These are phyloP conservation scores for Simplicillium sp. DNA, from an alignment of 2,329 filamentous ascomycete species.

Conservation along the genomic window DNA sequence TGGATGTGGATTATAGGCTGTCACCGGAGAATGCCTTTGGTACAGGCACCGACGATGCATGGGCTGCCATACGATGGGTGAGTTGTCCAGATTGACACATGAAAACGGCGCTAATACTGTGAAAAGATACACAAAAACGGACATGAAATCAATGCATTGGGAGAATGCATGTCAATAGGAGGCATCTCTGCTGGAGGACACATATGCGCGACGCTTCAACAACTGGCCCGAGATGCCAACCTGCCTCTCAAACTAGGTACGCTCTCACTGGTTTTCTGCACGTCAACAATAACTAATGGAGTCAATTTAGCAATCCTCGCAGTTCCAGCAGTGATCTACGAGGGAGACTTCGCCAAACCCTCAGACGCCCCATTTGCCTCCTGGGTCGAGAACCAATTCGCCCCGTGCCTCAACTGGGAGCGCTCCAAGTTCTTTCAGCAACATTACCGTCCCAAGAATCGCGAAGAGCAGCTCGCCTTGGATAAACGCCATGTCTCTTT, in stretches of 20 bases:
- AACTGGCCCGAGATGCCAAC: conserved; percentile 4
- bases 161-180: conserved; percentile 6
- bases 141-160: conserved; percentile 1
- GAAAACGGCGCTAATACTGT: background rate
- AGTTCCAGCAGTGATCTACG: too few species aligned
- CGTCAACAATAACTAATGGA: too few species aligned
- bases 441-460: too few species aligned
- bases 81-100: background rate
- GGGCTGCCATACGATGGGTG: conserved; percentile 7
- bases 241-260: too few species aligned
- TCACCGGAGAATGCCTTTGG: conserved; percentile 3
- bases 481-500: too few species aligned
- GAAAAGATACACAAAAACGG: background rate
- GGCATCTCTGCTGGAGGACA: conserved; percentile 8
- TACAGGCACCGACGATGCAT: conserved; percentile 6
- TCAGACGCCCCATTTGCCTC: conserved; percentile 3
- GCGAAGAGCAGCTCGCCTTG: too few species aligned
- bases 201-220: conserved; percentile 4
- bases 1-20: conserved; percentile 5
- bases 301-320: too few species aligned
- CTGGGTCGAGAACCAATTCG: conserved; percentile 3
- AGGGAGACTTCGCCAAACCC: background rate
- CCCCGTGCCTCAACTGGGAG: conserved; percentile 5
- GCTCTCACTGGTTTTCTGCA: too few species aligned
- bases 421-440: conserved; percentile 3